Conservation (phyloP, 192 early-diverging fungal species). For the Glomus cerebriforme region DNA sequence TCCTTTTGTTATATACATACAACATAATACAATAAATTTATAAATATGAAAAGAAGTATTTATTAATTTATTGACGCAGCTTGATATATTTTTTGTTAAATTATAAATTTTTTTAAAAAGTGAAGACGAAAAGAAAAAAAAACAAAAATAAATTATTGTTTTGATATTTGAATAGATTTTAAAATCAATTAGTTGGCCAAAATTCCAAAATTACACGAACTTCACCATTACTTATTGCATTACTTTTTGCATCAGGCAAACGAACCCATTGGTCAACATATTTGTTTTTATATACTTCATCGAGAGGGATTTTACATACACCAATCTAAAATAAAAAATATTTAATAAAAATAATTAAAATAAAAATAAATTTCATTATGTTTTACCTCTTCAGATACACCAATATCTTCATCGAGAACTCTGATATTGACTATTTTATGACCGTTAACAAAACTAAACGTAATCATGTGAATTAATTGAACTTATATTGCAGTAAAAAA, state of each 20-base stretch:
- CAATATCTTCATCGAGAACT: background rate
- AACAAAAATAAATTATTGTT: no score
- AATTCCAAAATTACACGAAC: conserved; percentile 5
- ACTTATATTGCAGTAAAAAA: background rate
- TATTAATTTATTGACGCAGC: no score
- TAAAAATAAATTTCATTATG: background rate
- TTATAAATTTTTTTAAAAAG: no score
- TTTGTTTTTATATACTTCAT: background rate
- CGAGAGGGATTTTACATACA: background rate
- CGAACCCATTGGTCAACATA: background rate
- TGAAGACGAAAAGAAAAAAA: no score
- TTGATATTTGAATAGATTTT: no score
- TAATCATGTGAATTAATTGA: background rate
- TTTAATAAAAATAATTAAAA: background rate
- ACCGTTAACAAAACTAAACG: background rate
- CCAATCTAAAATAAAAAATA: background rate
- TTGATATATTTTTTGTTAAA: no score
- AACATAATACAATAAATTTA: no score
- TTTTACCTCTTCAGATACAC: background rate
- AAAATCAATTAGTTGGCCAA: background rate
- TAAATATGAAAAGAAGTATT: no score
- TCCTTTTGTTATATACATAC: no score
- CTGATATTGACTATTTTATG: background rate
- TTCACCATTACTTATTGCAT: background rate
- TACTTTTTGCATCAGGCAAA: background rate